A percentile compares a stretch with the other conserved stretches of the same genome.
Conservation (phyloP, 78 protist species). For the Anaeramoeba ignava region DNA sequence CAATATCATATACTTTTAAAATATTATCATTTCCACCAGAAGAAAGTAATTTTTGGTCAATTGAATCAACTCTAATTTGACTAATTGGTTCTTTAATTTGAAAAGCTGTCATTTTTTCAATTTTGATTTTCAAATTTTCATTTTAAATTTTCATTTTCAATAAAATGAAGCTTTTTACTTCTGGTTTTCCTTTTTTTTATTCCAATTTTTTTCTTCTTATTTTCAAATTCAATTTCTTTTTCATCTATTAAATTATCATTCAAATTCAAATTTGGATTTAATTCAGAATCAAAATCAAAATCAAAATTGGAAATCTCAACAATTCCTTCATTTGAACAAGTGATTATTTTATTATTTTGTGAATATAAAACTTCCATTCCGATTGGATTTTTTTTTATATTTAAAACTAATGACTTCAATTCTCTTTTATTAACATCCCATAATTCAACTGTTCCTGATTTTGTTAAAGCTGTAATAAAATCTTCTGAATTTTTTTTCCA, state of each 20-base stretch:
- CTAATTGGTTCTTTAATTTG: neutral
- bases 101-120: neutral
- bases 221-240: neutral
- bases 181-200: neutral
- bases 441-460: no score
- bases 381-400: neutral
- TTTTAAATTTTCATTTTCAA: neutral
- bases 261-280: no score
- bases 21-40: neutral
- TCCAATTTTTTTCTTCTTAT: neutral
- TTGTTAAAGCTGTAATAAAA: no score
- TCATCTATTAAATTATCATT: no score
- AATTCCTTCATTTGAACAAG: neutral
- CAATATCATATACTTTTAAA: neutral
- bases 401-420: neutral
- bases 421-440: no score
- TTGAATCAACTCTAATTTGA: neutral
- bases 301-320: neutral
- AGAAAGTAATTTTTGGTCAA: neutral
- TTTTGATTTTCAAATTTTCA: neutral
- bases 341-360: neutral
- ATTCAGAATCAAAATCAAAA: no score
- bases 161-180: neutral
- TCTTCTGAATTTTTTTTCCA: no score
- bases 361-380: neutral